These are phyloP conservation scores for Ogataea methanolica DNA, from an alignment of 805 yeast species.

Conservation along the genomic window DNA sequence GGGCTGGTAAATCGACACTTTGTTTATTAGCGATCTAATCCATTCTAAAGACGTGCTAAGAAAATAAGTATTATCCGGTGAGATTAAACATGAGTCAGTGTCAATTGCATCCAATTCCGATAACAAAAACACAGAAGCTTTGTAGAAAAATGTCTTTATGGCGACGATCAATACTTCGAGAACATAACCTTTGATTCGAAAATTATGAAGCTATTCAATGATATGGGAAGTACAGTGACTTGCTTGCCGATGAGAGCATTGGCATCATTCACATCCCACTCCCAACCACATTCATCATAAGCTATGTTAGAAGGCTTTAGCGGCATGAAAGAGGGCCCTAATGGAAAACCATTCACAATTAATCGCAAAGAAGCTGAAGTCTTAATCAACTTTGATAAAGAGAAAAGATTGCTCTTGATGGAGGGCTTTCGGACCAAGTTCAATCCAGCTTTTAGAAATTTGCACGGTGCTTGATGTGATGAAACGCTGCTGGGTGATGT, in stretches of 20 bases:
- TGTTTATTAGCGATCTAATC: constrained; percentile 35
- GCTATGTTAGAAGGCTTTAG: constrained; percentile 36
- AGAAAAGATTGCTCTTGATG: constrained; percentile 43
- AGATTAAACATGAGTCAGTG: constrained; percentile 31
- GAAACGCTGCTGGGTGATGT: constrained; percentile 39
- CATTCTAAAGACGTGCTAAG: constrained; percentile 21
- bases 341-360: constrained; percentile 52
- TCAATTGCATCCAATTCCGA: constrained; percentile 36
- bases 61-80: constrained; percentile 5
- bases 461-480: constrained; percentile 30
- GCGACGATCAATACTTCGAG: constrained; percentile 1
- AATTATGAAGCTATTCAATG: constrained; percentile 3
- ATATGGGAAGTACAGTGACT: constrained; percentile 35
- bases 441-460: constrained; percentile 39
- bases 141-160: constrained; percentile 11
- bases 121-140: constrained; percentile 25
- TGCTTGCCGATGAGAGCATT: constrained; percentile 35
- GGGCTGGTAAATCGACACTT: constrained; percentile 45
- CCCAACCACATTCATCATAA: constrained; percentile 48
- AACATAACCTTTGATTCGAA: constrained; percentile 12
- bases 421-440: constrained; percentile 58
- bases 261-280: constrained; percentile 47
- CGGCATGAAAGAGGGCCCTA: constrained; percentile 43
- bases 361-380: constrained; percentile 40
- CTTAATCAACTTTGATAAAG: constrained; percentile 39